Evolutionary conservation across 1,284 basidiomycete species (phyloP), one percentile per base, ranked within the genome.

Genomic region (Sanghuangporus sanghuang): DNA sequence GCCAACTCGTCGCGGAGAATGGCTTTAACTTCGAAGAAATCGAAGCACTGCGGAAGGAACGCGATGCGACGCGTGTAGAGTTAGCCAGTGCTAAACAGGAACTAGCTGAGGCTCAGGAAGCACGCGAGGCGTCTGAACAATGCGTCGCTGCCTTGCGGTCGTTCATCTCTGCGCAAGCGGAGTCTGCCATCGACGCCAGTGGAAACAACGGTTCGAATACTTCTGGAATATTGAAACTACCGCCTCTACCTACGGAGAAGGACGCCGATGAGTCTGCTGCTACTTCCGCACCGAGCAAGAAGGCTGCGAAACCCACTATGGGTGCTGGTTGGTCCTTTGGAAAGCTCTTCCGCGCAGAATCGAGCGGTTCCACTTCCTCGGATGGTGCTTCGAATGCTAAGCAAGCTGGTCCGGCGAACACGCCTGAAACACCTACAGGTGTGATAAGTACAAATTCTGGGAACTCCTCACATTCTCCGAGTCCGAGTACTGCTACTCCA

Each of bases 101-200:
- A 65, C 76, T 95, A 23, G 75, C 73, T 35, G 93, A 96, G 70
- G 82, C 88, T 1, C 89, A 85, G 64, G 95, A 97, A 73, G 93
- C 92, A 2, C 81, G 86, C 52, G 86, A 92, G 70, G 95, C 95
- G 7, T 92, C 89, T n/a, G 94, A 97, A 68, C 83, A 82, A 2
- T 95, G 93, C 71, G 86, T 92, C 65, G 85, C 84, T 62, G 91
- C 90, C 0, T 77, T 97, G 40, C 82, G 93, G 44, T 89, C 89
- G 62, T 97, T 94, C 72, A 95, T 97, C 69, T 85, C 87, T 23
- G 9, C 44, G 7, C 44, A 46, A 18, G 16, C 44, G 16, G 44
- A 46, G 16, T 16, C 44, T 46, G 86, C 91, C 68, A 84, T 89
- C 70, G 85, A 84, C 60, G 78, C 90, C 46, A 84, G 83, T 3